Evolutionary conservation across 2,329 filamentous ascomycete species (phyloP).

Genomic region (Beauveria sp.): DNA sequence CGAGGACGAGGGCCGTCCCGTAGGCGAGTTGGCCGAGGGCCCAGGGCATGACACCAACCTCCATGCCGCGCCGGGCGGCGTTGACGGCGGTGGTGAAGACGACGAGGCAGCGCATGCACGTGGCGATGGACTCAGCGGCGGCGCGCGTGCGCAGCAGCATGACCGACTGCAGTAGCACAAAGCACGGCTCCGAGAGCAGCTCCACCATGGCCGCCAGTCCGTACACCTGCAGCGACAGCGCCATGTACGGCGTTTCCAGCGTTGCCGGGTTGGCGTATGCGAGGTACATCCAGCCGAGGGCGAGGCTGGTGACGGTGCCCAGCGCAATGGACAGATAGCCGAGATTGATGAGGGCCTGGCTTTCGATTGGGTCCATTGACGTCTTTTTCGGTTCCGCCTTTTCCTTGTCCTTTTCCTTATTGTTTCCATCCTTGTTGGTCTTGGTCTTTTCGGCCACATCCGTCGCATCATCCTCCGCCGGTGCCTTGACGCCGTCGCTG

Average conservation of each 20-base stretch:
- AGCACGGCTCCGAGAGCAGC: constrained; percentile 78
- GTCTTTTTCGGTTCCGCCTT: constrained; percentile 8
- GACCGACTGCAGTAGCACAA: constrained; percentile 77
- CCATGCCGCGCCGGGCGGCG: constrained; percentile 41
- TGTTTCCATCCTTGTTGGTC: neutral
- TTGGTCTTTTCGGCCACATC: neutral
- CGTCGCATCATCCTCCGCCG: neutral
- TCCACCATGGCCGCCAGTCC: constrained; percentile 58
- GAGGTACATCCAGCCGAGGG: constrained; percentile 63
- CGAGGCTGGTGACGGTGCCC: constrained; percentile 55
- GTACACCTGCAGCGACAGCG: constrained; percentile 45
- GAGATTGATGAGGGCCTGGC: constrained; percentile 80
- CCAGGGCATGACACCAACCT: constrained; percentile 77
- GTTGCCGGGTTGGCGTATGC: constrained; percentile 39
- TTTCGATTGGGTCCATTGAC: constrained; percentile 24
- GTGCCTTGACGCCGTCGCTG: neutral
- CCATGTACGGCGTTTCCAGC: constrained; percentile 56
- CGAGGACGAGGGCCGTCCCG: constrained; percentile 56
- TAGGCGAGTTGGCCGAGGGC: constrained; percentile 80
- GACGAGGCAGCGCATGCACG: constrained; percentile 65
- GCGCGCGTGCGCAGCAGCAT: constrained; percentile 76
- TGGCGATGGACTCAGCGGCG: constrained; percentile 73
- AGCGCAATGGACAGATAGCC: constrained; percentile 71
- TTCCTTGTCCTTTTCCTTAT: neutral
- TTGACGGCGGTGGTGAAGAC: constrained; percentile 66